Evolutionary conservation across 352 stramenopile species (phyloP).

Genomic region (Elongisporangium prolatum): DNA sequence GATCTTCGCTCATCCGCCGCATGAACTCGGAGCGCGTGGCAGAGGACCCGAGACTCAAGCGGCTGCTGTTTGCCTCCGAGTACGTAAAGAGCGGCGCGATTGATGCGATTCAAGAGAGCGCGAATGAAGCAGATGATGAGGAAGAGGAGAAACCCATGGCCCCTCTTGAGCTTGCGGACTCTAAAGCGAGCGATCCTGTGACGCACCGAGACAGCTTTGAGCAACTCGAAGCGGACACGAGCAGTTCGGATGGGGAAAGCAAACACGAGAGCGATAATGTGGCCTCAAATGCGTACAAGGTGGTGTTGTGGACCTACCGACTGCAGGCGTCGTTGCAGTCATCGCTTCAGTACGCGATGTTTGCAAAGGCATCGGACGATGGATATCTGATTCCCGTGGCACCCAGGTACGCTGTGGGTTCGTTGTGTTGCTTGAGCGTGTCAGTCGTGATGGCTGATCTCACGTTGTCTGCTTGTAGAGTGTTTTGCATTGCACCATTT

Average conservation of each 20-base stretch:
- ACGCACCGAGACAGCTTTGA: slow-evolving; percentile 58
- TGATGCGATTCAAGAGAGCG: slow-evolving; percentile 16
- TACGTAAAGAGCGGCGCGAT: slow-evolving; percentile 16
- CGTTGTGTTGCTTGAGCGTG: not conserved
- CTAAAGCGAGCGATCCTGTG: slow-evolving; percentile 7
- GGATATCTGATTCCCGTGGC: slow-evolving; percentile 80
- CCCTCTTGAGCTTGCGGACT: slow-evolving; percentile 9
- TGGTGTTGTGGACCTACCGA: slow-evolving; percentile 78
- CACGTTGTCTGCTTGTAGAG: slow-evolving; percentile 23
- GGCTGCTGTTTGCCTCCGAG: slow-evolving; percentile 41
- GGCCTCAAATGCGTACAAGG: slow-evolving; percentile 59
- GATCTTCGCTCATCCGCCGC: slow-evolving; percentile 76
- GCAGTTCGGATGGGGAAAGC: slow-evolving; percentile 26
- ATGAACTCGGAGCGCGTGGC: slow-evolving; percentile 88
- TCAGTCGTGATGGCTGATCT: slow-evolving; percentile 4
- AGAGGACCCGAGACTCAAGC: slow-evolving; percentile 72
- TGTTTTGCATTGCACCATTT: slow-evolving; percentile 73
- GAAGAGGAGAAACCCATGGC: slow-evolving; percentile 29
- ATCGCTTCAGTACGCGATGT: slow-evolving; percentile 68
- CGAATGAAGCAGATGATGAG: not conserved
- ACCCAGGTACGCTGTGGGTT: slow-evolving; percentile 35
- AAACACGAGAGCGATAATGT: slow-evolving; percentile 79
- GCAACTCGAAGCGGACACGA: slow-evolving; percentile 52
- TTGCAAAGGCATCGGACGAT: slow-evolving; percentile 77
- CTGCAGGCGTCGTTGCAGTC: slow-evolving; percentile 72